Conservation (phyloP, 331 rosid genomes). For the Erythrophleum ivorense region DNA sequence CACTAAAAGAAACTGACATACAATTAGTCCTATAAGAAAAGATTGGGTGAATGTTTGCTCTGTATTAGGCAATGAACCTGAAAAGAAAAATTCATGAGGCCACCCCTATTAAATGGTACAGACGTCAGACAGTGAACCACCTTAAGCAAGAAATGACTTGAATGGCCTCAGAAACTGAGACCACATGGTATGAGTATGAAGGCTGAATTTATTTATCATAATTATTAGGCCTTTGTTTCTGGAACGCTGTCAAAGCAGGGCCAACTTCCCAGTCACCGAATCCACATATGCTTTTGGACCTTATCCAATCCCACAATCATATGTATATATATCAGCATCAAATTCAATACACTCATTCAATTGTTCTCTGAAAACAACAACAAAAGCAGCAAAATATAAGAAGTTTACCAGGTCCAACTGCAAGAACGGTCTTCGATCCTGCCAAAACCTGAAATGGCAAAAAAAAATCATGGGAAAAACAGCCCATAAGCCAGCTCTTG, state of each 20-base stretch:
- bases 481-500: background rate
- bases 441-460: slow-evolving; percentile 60
- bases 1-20: background rate
- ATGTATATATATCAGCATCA: slow-evolving; percentile 21
- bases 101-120: slow-evolving; percentile 14
- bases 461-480: background rate
- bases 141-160: slow-evolving; percentile 24
- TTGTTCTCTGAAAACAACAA: slow-evolving; percentile 22
- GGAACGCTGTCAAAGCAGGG: slow-evolving; percentile 61
- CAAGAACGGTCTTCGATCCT: slow-evolving; percentile 92
- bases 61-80: background rate
- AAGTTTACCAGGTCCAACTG: slow-evolving; percentile 87
- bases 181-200: slow-evolving; percentile 4
- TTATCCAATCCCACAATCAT: slow-evolving; percentile 43
- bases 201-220: slow-evolving; percentile 27
- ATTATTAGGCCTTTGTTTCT: slow-evolving; percentile 9
- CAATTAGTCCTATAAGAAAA: background rate
- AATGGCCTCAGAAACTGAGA: slow-evolving; percentile 1
- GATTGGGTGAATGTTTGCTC: background rate
- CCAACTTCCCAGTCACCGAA: slow-evolving; percentile 75
- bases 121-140: background rate
- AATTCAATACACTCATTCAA: slow-evolving; percentile 18
- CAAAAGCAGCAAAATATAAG: slow-evolving; percentile 27
- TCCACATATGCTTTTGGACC: slow-evolving; percentile 75
- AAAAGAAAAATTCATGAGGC: background rate